Percentiles rank a stretch among this genome's conserved stretches.
Conservation (phyloP, 2,329 filamentous ascomycete genomes). For the Dactylellina cionopaga region DNA sequence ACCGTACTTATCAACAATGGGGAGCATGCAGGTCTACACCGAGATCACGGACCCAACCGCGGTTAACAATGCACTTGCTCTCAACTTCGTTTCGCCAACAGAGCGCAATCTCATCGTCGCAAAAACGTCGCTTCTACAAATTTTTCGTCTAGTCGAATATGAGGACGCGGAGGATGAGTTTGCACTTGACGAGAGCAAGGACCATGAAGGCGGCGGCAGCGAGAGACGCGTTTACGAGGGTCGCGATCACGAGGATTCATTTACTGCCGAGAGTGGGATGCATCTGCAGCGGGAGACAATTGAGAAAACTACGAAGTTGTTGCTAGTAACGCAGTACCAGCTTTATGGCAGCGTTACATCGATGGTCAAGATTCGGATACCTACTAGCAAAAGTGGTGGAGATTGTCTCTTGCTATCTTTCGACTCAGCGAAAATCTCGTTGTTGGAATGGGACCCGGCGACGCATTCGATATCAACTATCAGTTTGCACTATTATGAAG, state of each 20-base stretch:
- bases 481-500: slow-evolving; percentile 98
- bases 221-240: slow-evolving; percentile 67
- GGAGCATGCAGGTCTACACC: slow-evolving; percentile 70
- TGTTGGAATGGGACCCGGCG: slow-evolving; percentile 92
- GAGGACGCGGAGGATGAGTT: slow-evolving; percentile 55
- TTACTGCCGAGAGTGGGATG: slow-evolving; percentile 72
- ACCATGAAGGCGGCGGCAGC: slow-evolving; percentile 61
- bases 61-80: slow-evolving; percentile 83
- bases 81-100: slow-evolving; percentile 79
- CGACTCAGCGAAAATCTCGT: slow-evolving; percentile 89
- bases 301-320: slow-evolving; percentile 77
- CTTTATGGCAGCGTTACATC: slow-evolving; percentile 86
- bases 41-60: slow-evolving; percentile 94
- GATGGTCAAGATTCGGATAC: slow-evolving; percentile 78
- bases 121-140: slow-evolving; percentile 90
- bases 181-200: slow-evolving; percentile 63
- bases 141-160: slow-evolving; percentile 76
- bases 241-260: slow-evolving; percentile 73
- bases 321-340: slow-evolving; percentile 83
- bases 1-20: slow-evolving; percentile 2
- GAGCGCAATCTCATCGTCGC: slow-evolving; percentile 88
- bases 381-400: slow-evolving; percentile 78
- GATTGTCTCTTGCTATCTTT: slow-evolving; percentile 76
- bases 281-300: slow-evolving; percentile 70
- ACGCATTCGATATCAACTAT: slow-evolving; percentile 82